Evolutionary conservation across 78 protist genomes (phyloP).

Genomic region (Chrysochromulina parva): DNA sequence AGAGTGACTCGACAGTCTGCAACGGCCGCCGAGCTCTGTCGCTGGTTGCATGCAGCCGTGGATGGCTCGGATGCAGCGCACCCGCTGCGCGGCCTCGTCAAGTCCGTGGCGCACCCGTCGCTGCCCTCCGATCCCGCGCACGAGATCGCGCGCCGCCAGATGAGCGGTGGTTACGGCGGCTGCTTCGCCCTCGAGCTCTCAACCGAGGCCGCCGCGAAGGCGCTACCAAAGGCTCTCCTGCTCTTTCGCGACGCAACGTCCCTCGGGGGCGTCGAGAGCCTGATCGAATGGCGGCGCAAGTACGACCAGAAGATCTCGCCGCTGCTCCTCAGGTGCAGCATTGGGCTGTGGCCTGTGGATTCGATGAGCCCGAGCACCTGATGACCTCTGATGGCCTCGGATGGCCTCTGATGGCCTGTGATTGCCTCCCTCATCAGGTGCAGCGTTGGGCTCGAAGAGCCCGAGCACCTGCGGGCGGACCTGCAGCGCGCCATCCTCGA

Average conservation of each 20-base stretch:
- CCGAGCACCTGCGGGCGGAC: too few species aligned
- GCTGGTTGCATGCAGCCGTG: not conserved
- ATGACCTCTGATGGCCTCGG: too few species aligned
- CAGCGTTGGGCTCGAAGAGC: too few species aligned
- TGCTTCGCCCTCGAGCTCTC: not conserved
- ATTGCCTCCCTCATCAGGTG: too few species aligned
- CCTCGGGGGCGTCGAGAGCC: conserved; percentile 38
- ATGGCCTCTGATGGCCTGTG: too few species aligned
- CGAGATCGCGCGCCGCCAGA: not conserved
- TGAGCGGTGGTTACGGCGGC: conserved; percentile 12
- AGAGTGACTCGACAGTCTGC: not conserved
- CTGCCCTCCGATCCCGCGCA: not conserved
- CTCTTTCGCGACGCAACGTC: conserved; percentile 36
- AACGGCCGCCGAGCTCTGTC: not conserved
- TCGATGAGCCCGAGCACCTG: too few species aligned
- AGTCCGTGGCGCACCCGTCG: not conserved
- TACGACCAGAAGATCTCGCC: conserved; percentile 23
- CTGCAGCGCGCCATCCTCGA: too few species aligned
- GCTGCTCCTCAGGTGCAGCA: not conserved
- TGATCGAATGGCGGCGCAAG: conserved; percentile 34
- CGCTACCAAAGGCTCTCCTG: not conserved
- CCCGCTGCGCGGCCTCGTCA: not conserved
- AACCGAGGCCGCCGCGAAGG: not conserved
- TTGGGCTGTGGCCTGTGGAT: not conserved
- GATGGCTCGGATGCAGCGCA: not conserved